phyloP scores from a whole-genome alignment of 495 filamentous ascomycete genomes.

The Penicillium arizonense region DNA sequence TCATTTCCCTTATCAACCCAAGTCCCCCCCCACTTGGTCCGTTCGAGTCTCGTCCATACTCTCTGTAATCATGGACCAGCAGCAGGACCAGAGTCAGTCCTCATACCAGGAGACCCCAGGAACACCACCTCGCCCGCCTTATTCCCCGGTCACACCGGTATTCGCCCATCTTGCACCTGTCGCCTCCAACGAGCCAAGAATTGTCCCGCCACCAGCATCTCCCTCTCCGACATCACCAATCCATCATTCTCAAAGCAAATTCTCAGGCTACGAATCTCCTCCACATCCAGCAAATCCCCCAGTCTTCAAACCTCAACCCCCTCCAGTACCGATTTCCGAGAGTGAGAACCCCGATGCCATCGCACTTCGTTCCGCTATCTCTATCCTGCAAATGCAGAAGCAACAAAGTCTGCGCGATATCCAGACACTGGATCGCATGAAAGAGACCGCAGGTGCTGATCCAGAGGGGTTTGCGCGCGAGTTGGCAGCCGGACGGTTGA shows the following conservation, averaged over 20 bases:
- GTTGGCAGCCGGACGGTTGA: slow-evolving; percentile 54
- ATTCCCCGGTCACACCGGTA: slow-evolving; percentile 48
- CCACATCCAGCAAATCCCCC: slow-evolving; percentile 19
- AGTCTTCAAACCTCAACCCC: slow-evolving; percentile 45
- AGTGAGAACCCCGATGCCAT: slow-evolving; percentile 81
- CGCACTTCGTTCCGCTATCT: slow-evolving; percentile 75
- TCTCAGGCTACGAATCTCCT: slow-evolving; percentile 9
- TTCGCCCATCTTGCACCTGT: slow-evolving; percentile 41
- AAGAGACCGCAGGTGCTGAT: slow-evolving; percentile 61
- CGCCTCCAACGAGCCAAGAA: slow-evolving; percentile 27
- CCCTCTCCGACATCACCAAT: slow-evolving; percentile 27
- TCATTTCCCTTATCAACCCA: slow-evolving; percentile 12
- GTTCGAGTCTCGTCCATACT: not conserved
- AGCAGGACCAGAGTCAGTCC: slow-evolving; percentile 15
- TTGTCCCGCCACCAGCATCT: slow-evolving; percentile 36
- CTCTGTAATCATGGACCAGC: slow-evolving; percentile 9
- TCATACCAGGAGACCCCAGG: slow-evolving; percentile 12
- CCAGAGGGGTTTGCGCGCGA: slow-evolving; percentile 68
- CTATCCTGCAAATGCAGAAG: slow-evolving; percentile 79
- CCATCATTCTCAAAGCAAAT: slow-evolving; percentile 4
- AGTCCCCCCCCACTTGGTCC: slow-evolving; percentile 1
- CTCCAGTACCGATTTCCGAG: slow-evolving; percentile 67
- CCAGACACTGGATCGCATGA: slow-evolving; percentile 58
- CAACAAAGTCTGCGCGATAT: slow-evolving; percentile 73
- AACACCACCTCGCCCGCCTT: slow-evolving; percentile 46